Percentiles rank a stretch among this genome's conserved stretches.
These are phyloP conservation scores for Fraxinus anomala DNA, from an alignment of 257 asterid species.

Conservation along the genomic window DNA sequence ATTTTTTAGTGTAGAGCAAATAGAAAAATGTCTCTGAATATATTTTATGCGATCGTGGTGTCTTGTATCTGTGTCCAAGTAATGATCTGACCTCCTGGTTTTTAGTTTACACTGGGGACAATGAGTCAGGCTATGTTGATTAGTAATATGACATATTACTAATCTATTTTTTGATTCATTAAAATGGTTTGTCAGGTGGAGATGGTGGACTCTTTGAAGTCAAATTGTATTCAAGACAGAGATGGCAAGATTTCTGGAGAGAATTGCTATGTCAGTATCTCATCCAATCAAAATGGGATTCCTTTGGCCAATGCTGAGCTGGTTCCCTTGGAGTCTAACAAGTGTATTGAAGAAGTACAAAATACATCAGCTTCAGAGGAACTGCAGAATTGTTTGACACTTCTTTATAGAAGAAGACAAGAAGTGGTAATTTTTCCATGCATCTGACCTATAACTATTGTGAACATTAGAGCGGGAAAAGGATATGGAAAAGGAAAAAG, in stretches of 20 bases:
- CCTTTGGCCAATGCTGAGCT: conserved; percentile 25
- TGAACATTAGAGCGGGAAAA: not conserved
- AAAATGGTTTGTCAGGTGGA: conserved; percentile 32
- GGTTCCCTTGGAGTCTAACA: conserved; percentile 22
- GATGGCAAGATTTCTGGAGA: conserved; percentile 28
- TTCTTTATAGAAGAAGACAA: conserved; percentile 42
- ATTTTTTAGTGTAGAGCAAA: not conserved
- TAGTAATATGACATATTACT: not conserved
- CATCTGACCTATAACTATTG: not conserved
- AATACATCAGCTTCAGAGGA: conserved; percentile 33
- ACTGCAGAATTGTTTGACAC: conserved; percentile 44
- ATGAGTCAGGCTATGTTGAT: not conserved
- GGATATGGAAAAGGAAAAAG: not conserved
- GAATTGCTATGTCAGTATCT: conserved; percentile 12
- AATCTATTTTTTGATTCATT: not conserved
- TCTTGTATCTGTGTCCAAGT: not conserved
- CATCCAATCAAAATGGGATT: conserved; percentile 25
- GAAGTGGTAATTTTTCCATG: conserved; percentile 46
- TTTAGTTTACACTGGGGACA: not conserved
- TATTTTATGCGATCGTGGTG: not conserved
- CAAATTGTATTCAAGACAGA: conserved; percentile 3
- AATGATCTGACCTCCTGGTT: not conserved
- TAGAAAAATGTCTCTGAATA: not conserved
- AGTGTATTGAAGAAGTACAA: conserved; percentile 18
- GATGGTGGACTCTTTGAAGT: conserved; percentile 17